Evolutionary conservation across 2,329 filamentous ascomycete species (phyloP).

Genomic region (Hypoxylon sp.): DNA sequence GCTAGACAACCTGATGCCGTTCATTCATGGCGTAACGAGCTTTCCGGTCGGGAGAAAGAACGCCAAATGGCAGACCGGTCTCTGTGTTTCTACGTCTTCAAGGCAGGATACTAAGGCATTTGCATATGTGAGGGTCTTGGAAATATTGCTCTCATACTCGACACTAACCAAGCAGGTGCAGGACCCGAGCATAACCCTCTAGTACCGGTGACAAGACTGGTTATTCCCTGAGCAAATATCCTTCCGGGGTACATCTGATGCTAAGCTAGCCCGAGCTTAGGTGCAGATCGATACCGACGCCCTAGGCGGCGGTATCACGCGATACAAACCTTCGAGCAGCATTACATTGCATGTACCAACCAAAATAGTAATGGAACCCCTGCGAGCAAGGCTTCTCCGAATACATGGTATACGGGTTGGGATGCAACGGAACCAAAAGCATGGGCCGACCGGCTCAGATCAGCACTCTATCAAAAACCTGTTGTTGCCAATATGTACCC

Average conservation of each 20-base stretch:
- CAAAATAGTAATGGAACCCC: conserved; percentile 1
- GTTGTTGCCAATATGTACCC: conserved; percentile 3
- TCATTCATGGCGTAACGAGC: background rate
- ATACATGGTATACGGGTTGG: conserved; percentile 14
- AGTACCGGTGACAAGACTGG: background rate
- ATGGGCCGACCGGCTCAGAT: conserved; percentile 14
- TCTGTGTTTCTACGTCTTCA: background rate
- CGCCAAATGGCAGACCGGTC: background rate
- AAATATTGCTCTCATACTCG: conserved; percentile 7
- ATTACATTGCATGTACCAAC: conserved; percentile 29
- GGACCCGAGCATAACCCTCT: conserved; percentile 1
- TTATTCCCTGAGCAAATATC: background rate
- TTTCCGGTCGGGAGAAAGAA: background rate
- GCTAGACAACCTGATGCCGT: background rate
- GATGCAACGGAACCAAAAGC: conserved; percentile 27
- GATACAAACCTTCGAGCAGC: conserved; percentile 17
- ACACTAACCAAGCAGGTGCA: conserved; percentile 1
- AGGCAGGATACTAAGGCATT: conserved; percentile 10
- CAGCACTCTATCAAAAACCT: conserved; percentile 9
- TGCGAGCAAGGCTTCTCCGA: conserved; percentile 6
- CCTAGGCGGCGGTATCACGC: conserved; percentile 12
- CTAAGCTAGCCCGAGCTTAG: conserved; percentile 1
- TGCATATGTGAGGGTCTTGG: background rate
- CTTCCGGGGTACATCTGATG: background rate
- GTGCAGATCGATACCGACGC: conserved; percentile 8